These are phyloP conservation scores for Liriodendron chinense DNA, from an alignment of 164 flowering plant genomes.

Conservation along the genomic window DNA sequence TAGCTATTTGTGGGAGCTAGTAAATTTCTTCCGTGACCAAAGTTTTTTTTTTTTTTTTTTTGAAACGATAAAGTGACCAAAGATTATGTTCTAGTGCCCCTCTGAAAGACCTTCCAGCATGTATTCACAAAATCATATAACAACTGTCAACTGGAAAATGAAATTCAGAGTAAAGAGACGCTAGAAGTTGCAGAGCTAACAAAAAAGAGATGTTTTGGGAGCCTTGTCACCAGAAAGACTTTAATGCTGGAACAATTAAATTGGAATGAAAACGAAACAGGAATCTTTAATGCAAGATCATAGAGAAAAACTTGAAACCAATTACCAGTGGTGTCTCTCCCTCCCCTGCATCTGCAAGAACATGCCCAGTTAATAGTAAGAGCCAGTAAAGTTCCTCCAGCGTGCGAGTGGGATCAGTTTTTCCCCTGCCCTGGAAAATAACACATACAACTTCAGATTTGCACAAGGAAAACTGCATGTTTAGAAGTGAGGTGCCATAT, in stretches of 20 bases:
- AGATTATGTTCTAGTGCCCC: not conserved
- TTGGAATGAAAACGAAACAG: not conserved
- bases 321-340: constrained; percentile 92
- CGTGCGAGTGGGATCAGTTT: constrained; percentile 61
- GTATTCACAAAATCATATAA: not conserved
- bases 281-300: not conserved
- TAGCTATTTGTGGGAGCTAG: no score
- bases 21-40: no score
- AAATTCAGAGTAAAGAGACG: not conserved
- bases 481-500: no score
- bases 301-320: not conserved
- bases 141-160: not conserved
- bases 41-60: no score
- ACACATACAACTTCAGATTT: no score
- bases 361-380: constrained; percentile 83
- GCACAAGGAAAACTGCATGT: no score
- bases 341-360: constrained; percentile 87
- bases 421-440: constrained; percentile 61
- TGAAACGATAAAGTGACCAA: no score
- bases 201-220: not conserved
- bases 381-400: constrained; percentile 91
- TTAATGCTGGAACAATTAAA: not conserved
- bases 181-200: no score
- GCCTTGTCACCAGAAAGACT: not conserved
- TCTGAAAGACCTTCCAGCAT: not conserved